These are phyloP conservation scores for Cicer yamashitae DNA, from an alignment of 306 rosid genomes.

Conservation along the genomic window DNA sequence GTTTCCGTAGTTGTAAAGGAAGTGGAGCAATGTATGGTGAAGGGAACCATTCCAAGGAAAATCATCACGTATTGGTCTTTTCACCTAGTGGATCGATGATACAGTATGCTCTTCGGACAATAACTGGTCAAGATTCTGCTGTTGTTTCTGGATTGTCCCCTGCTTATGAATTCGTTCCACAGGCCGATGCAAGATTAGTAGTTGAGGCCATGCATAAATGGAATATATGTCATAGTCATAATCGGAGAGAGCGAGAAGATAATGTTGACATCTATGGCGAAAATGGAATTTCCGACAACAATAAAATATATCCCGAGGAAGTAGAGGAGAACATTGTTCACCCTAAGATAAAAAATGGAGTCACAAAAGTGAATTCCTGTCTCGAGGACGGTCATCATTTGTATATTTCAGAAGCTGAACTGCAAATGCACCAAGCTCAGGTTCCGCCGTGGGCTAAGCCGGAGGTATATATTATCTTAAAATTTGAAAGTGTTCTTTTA, in stretches of 20 bases:
- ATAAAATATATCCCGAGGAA: conserved; percentile 67
- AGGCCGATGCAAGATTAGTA: conserved; percentile 68
- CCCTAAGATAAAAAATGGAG: conserved; percentile 56
- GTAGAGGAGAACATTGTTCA: conserved; percentile 51
- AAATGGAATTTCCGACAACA: conserved; percentile 67
- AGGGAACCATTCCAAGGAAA: conserved; percentile 60
- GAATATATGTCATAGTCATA: conserved; percentile 85
- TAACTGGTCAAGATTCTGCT: conserved; percentile 55
- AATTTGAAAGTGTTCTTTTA: conserved; percentile 26
- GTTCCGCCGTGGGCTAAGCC: conserved; percentile 78
- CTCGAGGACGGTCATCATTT: conserved; percentile 72
- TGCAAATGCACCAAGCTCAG: conserved; percentile 77
- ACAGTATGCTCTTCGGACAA: conserved; percentile 69
- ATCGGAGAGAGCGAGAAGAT: conserved; percentile 73
- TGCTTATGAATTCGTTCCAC: conserved; percentile 61
- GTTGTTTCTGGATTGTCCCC: conserved; percentile 58
- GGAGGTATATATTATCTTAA: conserved; percentile 59
- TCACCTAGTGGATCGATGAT: conserved; percentile 86
- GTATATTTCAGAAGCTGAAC: conserved; percentile 96
- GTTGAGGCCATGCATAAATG: conserved; percentile 93
- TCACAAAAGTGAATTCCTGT: conserved; percentile 52
- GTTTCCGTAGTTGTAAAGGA: conserved; percentile 69
- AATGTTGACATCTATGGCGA: conserved; percentile 89
- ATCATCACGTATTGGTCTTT: conserved; percentile 76
- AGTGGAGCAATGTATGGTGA: conserved; percentile 55